These are phyloP conservation scores for Nepenthes alata DNA, from an alignment of 179 eudicot species.

Conservation along the genomic window DNA sequence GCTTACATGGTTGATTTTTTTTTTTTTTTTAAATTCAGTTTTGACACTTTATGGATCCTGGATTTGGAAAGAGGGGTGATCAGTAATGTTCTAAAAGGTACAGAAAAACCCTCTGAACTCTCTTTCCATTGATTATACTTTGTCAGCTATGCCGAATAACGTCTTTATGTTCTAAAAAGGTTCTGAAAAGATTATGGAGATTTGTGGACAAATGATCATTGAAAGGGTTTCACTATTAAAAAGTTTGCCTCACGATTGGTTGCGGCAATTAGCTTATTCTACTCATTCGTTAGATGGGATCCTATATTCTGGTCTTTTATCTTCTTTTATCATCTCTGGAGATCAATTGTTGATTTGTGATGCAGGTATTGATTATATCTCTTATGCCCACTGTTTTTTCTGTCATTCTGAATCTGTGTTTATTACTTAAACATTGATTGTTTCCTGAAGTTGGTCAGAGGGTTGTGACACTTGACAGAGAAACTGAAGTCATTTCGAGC, in stretches of 20 bases:
- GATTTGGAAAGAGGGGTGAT: slow-evolving; percentile 47
- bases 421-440: slow-evolving; percentile 2
- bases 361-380: slow-evolving; percentile 36
- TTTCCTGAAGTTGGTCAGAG: slow-evolving; percentile 58
- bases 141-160: slow-evolving; percentile 4
- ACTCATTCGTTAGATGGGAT: slow-evolving; percentile 30
- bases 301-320: slow-evolving; percentile 42
- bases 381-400: neutral
- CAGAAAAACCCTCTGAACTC: neutral
- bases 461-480: slow-evolving; percentile 43
- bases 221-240: slow-evolving; percentile 41
- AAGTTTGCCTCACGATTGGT: slow-evolving; percentile 32
- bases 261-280: slow-evolving; percentile 32
- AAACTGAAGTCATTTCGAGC: slow-evolving; percentile 34
- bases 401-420: neutral
- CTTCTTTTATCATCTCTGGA: slow-evolving; percentile 49
- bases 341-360: slow-evolving; percentile 56
- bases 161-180: slow-evolving; percentile 30
- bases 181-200: slow-evolving; percentile 43
- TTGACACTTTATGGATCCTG: slow-evolving; percentile 70
- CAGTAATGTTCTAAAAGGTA: slow-evolving; percentile 55
- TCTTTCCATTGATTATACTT: neutral
- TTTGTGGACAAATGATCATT: slow-evolving; percentile 44
- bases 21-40: slow-evolving; percentile 30
- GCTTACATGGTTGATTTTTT: neutral